Percentiles rank a stretch among this genome's conserved stretches.
These are phyloP conservation scores for Thinopyrum elongatum DNA, from an alignment of 176 grass and related monocot genomes.

Conservation along the genomic window DNA sequence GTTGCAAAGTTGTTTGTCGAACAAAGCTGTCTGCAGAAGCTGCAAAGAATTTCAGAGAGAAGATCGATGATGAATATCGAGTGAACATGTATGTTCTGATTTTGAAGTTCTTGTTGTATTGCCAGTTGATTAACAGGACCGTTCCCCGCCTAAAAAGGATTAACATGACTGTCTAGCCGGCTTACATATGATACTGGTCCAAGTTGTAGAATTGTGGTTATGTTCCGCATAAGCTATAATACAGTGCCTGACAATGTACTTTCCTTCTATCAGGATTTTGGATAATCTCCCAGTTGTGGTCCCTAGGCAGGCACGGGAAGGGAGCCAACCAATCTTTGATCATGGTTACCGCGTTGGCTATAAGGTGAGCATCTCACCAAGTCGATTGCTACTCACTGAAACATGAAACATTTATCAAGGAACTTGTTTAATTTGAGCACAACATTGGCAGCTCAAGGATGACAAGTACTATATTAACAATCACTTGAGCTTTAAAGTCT, in stretches of 20 bases:
- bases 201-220: not conserved
- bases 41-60: constrained; percentile 83
- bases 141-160: not conserved
- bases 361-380: constrained; percentile 43
- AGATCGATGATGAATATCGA: constrained; percentile 86
- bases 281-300: constrained; percentile 87
- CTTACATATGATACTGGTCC: constrained; percentile 3
- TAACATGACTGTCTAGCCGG: not conserved
- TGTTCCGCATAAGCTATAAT: constrained; percentile 11
- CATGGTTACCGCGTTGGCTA: constrained; percentile 86
- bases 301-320: constrained; percentile 63
- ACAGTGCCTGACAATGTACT: not conserved
- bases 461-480: constrained; percentile 84
- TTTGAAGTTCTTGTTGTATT: constrained; percentile 9
- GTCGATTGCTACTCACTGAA: not conserved
- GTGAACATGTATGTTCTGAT: constrained; percentile 69
- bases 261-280: constrained; percentile 51
- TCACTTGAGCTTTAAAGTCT: constrained; percentile 78
- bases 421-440: constrained; percentile 20
- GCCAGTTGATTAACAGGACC: not conserved
- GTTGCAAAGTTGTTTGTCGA: constrained; percentile 67
- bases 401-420: constrained; percentile 12
- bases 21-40: constrained; percentile 54
- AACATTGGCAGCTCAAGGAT: constrained; percentile 62
- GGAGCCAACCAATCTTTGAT: constrained; percentile 63